phyloP scores from a whole-genome alignment of 2,329 filamentous ascomycete species.

The Madurella mycetomatis region DNA sequence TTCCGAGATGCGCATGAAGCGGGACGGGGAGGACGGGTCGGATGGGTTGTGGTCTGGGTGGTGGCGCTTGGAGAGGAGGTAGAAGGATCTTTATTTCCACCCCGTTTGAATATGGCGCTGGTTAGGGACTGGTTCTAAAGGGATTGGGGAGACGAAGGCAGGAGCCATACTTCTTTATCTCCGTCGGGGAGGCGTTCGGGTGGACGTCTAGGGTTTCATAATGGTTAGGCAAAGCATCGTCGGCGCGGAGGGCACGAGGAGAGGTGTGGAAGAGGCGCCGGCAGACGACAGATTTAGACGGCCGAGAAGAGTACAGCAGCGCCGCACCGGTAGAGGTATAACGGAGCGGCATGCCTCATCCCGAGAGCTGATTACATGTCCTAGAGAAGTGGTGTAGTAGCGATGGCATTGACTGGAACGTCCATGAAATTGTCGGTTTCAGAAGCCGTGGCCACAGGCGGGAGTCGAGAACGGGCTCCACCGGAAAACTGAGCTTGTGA shows the following conservation, averaged over 20 bases:
- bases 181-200: conserved; percentile 61
- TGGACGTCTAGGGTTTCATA: conserved; percentile 79
- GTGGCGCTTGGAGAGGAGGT: conserved; percentile 82
- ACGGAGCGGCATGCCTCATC: conserved; percentile 62
- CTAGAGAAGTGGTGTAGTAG: not conserved
- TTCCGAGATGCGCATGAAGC: conserved; percentile 79
- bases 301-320: conserved; percentile 15
- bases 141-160: conserved; percentile 60
- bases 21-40: conserved; percentile 66
- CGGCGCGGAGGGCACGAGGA: conserved; percentile 26
- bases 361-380: conserved; percentile 30
- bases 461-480: not conserved
- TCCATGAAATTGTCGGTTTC: not conserved
- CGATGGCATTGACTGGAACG: not conserved
- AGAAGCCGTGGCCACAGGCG: not conserved
- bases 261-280: conserved; percentile 30
- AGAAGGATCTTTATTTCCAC: conserved; percentile 64
- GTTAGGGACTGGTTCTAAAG: not conserved
- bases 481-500: conserved; percentile 4
- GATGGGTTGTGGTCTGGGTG: conserved; percentile 86
- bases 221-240: conserved; percentile 45
- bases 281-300: conserved; percentile 1
- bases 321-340: conserved; percentile 30
- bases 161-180: conserved; percentile 74
- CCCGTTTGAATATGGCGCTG: not conserved